A percentile compares a stretch with the other conserved stretches of the same genome.
Evolutionary conservation across 805 yeast genomes (phyloP).

Genomic region (Maudiozyma pseudohumilis): DNA sequence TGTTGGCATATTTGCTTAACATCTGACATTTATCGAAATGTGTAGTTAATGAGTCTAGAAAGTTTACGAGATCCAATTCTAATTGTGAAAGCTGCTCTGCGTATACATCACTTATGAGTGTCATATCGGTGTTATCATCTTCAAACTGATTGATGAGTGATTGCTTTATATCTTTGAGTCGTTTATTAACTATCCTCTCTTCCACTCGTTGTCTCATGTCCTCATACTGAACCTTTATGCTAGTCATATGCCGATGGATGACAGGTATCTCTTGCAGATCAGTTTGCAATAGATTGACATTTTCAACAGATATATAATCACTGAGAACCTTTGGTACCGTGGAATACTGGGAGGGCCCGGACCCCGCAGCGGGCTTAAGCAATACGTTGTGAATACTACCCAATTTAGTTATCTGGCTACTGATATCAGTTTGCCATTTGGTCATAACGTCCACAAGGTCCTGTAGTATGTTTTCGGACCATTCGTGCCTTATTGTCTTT

Average conservation of each 20-base stretch:
- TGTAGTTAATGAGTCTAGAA: slow-evolving; percentile 60
- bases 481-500: slow-evolving; percentile 17
- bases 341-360: not conserved
- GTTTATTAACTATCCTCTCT: slow-evolving; percentile 16
- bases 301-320: slow-evolving; percentile 40
- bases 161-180: slow-evolving; percentile 14
- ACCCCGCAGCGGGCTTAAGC: slow-evolving; percentile 14
- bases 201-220: slow-evolving; percentile 24
- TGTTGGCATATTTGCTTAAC: slow-evolving; percentile 17
- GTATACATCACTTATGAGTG: slow-evolving; percentile 19
- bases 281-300: slow-evolving; percentile 20
- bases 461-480: slow-evolving; percentile 18
- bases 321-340: slow-evolving; percentile 20
- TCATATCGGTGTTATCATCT: slow-evolving; percentile 11
- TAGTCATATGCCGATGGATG: slow-evolving; percentile 21
- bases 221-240: slow-evolving; percentile 24
- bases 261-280: slow-evolving; percentile 29
- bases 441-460: slow-evolving; percentile 17
- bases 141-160: slow-evolving; percentile 18
- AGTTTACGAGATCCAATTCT: slow-evolving; percentile 61
- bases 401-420: slow-evolving; percentile 26
- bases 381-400: slow-evolving; percentile 31
- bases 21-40: slow-evolving; percentile 72
- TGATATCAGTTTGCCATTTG: slow-evolving; percentile 28
- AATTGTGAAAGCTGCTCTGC: slow-evolving; percentile 5